Evolutionary conservation across 78 protist genomes (phyloP).

Genomic region (Speleostelium caveatum): DNA sequence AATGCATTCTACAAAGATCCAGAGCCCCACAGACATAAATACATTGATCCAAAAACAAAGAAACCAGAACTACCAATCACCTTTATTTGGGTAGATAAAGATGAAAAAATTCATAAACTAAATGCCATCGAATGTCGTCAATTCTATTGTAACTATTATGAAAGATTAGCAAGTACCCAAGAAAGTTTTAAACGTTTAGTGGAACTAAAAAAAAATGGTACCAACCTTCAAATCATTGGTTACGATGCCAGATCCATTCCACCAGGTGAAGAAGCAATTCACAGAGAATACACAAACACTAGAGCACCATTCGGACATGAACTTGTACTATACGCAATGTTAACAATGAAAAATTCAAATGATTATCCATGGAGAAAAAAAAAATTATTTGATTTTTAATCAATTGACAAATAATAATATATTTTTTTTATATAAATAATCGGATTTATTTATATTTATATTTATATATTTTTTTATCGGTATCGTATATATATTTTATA

Average conservation of each 20-base stretch:
- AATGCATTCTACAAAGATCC: constrained; percentile 3
- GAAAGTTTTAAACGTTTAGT: neutral
- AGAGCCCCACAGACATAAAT: constrained; percentile 40
- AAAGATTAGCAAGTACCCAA: neutral
- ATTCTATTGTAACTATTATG: constrained; percentile 52
- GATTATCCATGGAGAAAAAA: constrained; percentile 40
- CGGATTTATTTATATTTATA: no score
- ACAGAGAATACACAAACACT: neutral
- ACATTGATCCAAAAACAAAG: neutral
- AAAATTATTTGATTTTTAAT: neutral
- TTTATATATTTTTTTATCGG: no score
- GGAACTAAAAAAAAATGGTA: neutral
- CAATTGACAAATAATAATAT: no score
- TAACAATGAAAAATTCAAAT: neutral
- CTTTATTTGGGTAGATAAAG: constrained; percentile 12
- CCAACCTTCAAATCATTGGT: constrained; percentile 46
- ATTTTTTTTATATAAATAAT: no score
- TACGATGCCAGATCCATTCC: constrained; percentile 20
- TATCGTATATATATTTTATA: no score
- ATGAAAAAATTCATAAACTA: neutral
- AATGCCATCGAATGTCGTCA: constrained; percentile 21
- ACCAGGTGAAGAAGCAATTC: neutral
- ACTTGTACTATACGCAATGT: constrained; percentile 13
- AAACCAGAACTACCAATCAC: constrained; percentile 8
- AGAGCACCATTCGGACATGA: constrained; percentile 42